Percentiles rank a stretch among this genome's conserved stretches.
These are phyloP conservation scores for Phoma sp. DNA, from an alignment of 2,329 filamentous ascomycete genomes.

Conservation along the genomic window DNA sequence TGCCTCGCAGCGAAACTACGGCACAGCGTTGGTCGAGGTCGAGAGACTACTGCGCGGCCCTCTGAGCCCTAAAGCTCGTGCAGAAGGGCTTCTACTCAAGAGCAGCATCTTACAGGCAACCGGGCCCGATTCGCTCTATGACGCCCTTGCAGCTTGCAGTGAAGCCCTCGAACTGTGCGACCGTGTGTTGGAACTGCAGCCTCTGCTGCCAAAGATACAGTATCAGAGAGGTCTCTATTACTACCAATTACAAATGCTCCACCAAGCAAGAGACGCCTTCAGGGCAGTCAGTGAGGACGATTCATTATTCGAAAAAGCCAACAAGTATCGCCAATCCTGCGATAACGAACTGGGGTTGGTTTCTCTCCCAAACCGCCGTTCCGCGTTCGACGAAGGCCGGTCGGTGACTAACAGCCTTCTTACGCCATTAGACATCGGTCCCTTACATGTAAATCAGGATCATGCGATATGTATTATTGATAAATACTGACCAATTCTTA, in stretches of 20 bases:
- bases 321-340: constrained; percentile 24
- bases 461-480: too few species aligned
- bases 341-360: constrained; percentile 30
- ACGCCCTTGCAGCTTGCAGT: constrained; percentile 42
- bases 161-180: constrained; percentile 41
- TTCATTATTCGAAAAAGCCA: constrained; percentile 19
- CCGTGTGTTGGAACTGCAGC: constrained; percentile 27
- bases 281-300: constrained; percentile 18
- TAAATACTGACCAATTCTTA: constrained; percentile 17
- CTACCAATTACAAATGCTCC: constrained; percentile 32
- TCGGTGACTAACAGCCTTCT: constrained; percentile 28
- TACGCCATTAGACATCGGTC: constrained; percentile 24
- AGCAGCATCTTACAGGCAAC: constrained; percentile 33
- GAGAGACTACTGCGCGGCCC: constrained; percentile 37
- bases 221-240: constrained; percentile 36
- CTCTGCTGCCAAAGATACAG: constrained; percentile 34
- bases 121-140: constrained; percentile 34
- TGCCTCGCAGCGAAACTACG: constrained; percentile 28
- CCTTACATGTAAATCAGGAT: constrained; percentile 17
- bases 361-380: constrained; percentile 24
- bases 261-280: constrained; percentile 33
- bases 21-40: constrained; percentile 32
- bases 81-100: constrained; percentile 42
- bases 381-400: constrained; percentile 41
- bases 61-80: constrained; percentile 32